A percentile compares a stretch with the other conserved stretches of the same genome.
Evolutionary conservation across 1,139 yeast genomes (phyloP).

Genomic region (Saccharomyces pastorianus): DNA sequence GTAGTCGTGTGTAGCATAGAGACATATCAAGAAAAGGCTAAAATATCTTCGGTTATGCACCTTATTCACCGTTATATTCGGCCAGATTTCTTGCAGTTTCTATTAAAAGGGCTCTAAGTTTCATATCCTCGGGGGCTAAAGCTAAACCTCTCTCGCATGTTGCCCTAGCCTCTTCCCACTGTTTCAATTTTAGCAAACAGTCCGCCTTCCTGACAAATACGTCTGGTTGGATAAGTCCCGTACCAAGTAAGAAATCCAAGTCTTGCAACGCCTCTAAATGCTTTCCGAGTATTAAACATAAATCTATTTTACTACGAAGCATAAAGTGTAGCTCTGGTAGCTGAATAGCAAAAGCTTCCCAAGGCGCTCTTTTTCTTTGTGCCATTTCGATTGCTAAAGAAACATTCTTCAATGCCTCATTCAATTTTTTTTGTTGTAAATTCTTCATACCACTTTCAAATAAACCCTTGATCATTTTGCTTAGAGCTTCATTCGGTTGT

Average conservation of each 20-base stretch:
- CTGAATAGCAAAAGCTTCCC: constrained; percentile 77
- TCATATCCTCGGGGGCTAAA: constrained; percentile 48
- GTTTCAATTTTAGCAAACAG: constrained; percentile 61
- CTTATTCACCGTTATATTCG: constrained; percentile 27
- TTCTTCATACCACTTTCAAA: constrained; percentile 64
- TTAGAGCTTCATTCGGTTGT: constrained; percentile 54
- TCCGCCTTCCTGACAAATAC: constrained; percentile 78
- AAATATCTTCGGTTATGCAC: background rate
- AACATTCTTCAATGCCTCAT: constrained; percentile 68
- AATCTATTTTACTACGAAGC: constrained; percentile 76
- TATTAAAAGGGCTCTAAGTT: constrained; percentile 31
- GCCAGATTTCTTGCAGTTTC: constrained; percentile 25
- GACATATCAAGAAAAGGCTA: background rate
- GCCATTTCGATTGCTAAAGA: constrained; percentile 77
- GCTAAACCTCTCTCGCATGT: constrained; percentile 74
- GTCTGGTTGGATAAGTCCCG: constrained; percentile 60
- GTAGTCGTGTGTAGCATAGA: background rate
- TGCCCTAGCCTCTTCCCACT: constrained; percentile 62
- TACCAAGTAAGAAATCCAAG: constrained; percentile 63
- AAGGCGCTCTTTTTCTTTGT: constrained; percentile 61
- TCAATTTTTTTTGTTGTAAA: constrained; percentile 51
- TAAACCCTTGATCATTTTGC: constrained; percentile 62
- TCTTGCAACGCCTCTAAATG: constrained; percentile 75
- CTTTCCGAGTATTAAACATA: constrained; percentile 55
- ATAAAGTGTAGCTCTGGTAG: constrained; percentile 68